Conservation (phyloP, 164 flowering plant species). For the Vitis rotundifolia region DNA sequence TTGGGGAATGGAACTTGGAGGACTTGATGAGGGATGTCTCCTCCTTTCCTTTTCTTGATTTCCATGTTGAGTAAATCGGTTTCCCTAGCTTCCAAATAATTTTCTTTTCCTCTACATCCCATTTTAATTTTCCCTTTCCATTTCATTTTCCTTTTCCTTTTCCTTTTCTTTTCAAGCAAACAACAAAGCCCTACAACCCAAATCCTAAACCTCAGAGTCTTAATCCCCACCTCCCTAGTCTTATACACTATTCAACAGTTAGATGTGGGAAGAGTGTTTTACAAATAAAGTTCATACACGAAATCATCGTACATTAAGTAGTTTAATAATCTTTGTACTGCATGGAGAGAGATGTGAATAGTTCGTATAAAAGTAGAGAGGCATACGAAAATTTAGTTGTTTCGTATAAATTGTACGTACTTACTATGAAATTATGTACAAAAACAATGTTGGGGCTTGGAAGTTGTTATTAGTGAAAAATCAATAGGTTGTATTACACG, state of each 20-base stretch:
- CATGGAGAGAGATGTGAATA: constrained; percentile 33
- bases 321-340: constrained; percentile 18
- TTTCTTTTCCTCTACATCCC: not conserved
- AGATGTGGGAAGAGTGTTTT: too few species aligned
- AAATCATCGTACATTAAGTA: too few species aligned
- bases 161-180: too few species aligned
- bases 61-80: constrained; percentile 36
- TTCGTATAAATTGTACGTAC: constrained; percentile 18
- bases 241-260: too few species aligned
- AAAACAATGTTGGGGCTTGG: constrained; percentile 6
- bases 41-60: constrained; percentile 68
- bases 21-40: constrained; percentile 77
- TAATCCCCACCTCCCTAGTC: too few species aligned
- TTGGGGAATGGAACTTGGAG: constrained; percentile 83
- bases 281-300: too few species aligned
- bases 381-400: constrained; percentile 22
- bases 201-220: too few species aligned
- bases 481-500: constrained; percentile 14
- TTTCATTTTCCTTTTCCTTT: not conserved
- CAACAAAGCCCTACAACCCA: too few species aligned
- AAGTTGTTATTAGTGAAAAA: constrained; percentile 21
- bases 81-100: not conserved
- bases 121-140: not conserved
- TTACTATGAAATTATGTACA: constrained; percentile 20
- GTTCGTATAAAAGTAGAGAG: constrained; percentile 2